A percentile compares a stretch with the other conserved stretches of the same genome.
These are phyloP conservation scores for Rosa multiflora DNA, from an alignment of 306 rosid genomes.

Conservation along the genomic window DNA sequence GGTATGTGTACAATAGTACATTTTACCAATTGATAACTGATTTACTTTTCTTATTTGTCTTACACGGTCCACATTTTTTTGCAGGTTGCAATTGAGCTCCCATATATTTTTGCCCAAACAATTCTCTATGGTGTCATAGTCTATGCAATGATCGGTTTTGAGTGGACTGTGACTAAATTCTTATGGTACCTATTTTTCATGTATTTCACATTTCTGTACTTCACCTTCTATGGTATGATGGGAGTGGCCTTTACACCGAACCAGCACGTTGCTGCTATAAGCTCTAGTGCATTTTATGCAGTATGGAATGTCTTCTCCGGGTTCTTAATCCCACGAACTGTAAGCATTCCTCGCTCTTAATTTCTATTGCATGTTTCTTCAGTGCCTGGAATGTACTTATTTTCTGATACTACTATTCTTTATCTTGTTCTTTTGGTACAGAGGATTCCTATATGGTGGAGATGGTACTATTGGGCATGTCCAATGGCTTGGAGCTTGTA, in stretches of 20 bases:
- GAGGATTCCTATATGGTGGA: conserved; percentile 67
- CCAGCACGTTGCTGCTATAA: conserved; percentile 25
- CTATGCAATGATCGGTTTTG: conserved; percentile 55
- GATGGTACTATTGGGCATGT: conserved; percentile 56
- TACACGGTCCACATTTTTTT: not conserved
- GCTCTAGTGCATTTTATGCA: conserved; percentile 25
- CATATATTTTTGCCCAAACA: conserved; percentile 39
- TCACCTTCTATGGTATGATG: conserved; percentile 61
- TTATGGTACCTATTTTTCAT: conserved; percentile 44
- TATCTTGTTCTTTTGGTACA: conserved; percentile 16
- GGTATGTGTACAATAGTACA: conserved; percentile 31
- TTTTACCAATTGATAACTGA: not conserved
- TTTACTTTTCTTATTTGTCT: not conserved
- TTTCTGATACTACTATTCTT: not conserved
- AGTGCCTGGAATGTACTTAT: not conserved
- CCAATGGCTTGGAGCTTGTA: conserved; percentile 62
- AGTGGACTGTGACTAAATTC: conserved; percentile 35
- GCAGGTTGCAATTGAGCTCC: conserved; percentile 47
- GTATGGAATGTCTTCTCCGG: conserved; percentile 50
- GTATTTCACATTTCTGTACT: conserved; percentile 45
- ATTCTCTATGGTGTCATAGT: conserved; percentile 41
- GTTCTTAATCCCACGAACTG: conserved; percentile 42
- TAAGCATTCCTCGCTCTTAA: conserved; percentile 24
- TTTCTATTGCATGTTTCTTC: not conserved
- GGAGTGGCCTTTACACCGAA: conserved; percentile 42